Evolutionary conservation across 163 green algal species (phyloP), one percentile per base, ranked within the genome.

Genomic region (Scenedesmus sp.): DNA sequence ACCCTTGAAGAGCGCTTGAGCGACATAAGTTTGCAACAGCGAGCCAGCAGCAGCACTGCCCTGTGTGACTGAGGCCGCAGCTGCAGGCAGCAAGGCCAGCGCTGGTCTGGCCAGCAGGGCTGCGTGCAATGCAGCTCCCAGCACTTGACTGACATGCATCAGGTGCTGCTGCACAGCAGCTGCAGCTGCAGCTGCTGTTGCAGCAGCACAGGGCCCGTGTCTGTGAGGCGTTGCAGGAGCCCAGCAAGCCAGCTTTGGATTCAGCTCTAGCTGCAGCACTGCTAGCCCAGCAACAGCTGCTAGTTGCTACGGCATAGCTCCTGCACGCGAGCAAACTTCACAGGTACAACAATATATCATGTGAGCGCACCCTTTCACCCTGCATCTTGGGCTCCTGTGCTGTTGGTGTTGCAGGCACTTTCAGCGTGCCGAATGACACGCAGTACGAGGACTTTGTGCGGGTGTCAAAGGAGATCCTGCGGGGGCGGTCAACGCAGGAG

Each of bases 401-500:
- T 85, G 20, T 92, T 96, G 94, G 89, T 20, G 90, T 94, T 76
- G 70, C 70, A 79, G 70, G 70, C 70, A 79, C 70, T 79, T 54
- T 79, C 4, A 6, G 59, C 8, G 93, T 95, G 60, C 95, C 95
- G 1, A 46, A 73, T 0, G 66, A 94, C 18, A 60, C 92, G 0
- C 56, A 76, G 2, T 96, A 96, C 84, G 94, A 96, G 2, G 94
- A 95, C 83, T 96, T 96, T 84, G 94, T 96, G 52, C 91, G 92
- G 16, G 84, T 96, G 54, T 90, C 81, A 18, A 91, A 92, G 54
- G 94, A 96, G 55, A 96, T 96, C 79, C 93, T 96, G 85, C 88
- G 92, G 54, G 92, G 95, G 55, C 87, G 94, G 60, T 93, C 86
- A 77, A 93, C 92, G 3, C 54, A 88, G 15, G 46, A 96, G 88